Conservation (phyloP, 78 protist genomes). For the Planoprotostelium fungivorum region DNA sequence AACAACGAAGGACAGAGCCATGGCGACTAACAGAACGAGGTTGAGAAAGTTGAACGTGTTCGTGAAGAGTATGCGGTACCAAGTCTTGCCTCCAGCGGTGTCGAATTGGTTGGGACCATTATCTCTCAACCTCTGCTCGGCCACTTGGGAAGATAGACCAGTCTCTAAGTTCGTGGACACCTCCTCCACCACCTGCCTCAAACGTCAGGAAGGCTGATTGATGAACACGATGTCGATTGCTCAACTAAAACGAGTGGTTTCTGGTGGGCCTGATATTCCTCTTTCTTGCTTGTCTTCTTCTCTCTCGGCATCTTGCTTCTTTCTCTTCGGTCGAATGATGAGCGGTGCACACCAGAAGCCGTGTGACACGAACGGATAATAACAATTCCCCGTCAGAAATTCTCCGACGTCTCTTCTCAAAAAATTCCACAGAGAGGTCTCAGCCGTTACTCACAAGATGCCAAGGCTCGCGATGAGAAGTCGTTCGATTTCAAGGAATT, state of each 20-base stretch:
- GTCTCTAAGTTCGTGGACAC: not conserved
- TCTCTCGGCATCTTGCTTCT: not conserved
- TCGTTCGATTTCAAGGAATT: too few species aligned
- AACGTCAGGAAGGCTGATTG: not conserved
- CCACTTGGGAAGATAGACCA: not conserved
- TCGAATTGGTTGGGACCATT: not conserved
- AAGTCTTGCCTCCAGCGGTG: not conserved
- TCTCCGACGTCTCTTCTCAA: too few species aligned
- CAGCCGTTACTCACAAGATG: too few species aligned
- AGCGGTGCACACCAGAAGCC: too few species aligned
- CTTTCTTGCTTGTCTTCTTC: not conserved
- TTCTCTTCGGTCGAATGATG: too few species aligned
- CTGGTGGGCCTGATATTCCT: not conserved
- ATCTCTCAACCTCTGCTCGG: not conserved
- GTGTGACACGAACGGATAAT: too few species aligned
- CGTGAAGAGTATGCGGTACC: not conserved
- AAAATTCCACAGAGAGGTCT: too few species aligned
- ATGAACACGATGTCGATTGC: not conserved
- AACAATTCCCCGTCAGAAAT: too few species aligned
- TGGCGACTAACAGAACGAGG: constrained; percentile 31
- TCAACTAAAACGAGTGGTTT: not conserved
- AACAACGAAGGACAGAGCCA: constrained; percentile 53
- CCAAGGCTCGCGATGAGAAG: too few species aligned
- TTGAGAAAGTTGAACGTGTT: not conserved
- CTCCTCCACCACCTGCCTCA: not conserved